A percentile compares a stretch with the other conserved stretches of the same genome.
Evolutionary conservation across 1,284 basidiomycete species (phyloP).

Genomic region (Austropuccinia psidii): DNA sequence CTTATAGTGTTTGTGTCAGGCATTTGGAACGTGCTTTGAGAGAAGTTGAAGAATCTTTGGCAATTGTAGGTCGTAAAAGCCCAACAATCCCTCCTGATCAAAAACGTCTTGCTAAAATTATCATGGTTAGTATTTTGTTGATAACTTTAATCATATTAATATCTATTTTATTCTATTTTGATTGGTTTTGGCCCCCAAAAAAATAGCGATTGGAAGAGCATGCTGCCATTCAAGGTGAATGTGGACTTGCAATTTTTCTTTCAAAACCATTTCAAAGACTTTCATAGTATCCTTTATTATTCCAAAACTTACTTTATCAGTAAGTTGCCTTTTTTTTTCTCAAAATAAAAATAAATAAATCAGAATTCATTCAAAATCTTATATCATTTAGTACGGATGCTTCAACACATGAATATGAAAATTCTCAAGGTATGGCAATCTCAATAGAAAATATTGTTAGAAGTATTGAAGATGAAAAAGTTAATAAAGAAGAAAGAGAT

Average conservation of each 20-base stretch:
- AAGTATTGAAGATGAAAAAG: slow-evolving; percentile 95
- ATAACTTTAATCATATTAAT: neutral
- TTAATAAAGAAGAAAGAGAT: slow-evolving; percentile 87
- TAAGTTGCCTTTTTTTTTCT: neutral
- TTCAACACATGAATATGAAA: slow-evolving; percentile 93
- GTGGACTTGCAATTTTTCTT: slow-evolving; percentile 81
- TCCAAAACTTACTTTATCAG: slow-evolving; percentile 67
- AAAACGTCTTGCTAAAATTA: slow-evolving; percentile 25
- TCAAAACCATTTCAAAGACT: slow-evolving; percentile 85
- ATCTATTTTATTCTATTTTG: neutral
- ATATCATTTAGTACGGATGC: slow-evolving; percentile 64
- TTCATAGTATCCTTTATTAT: slow-evolving; percentile 91
- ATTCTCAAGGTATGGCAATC: slow-evolving; percentile 88
- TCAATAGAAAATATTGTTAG: slow-evolving; percentile 92
- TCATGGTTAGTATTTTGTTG: slow-evolving; percentile 34
- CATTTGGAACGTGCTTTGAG: slow-evolving; percentile 81
- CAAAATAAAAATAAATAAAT: no score
- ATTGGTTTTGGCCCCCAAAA: neutral
- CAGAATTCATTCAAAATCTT: neutral
- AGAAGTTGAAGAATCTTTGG: slow-evolving; percentile 72
- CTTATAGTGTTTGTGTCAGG: slow-evolving; percentile 82
- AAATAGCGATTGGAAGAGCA: slow-evolving; percentile 61
- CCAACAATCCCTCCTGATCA: neutral
- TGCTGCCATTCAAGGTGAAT: slow-evolving; percentile 78
- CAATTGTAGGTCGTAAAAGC: slow-evolving; percentile 51